These are phyloP conservation scores for Poa annua DNA, from an alignment of 176 grass and related monocot genomes.

Conservation along the genomic window DNA sequence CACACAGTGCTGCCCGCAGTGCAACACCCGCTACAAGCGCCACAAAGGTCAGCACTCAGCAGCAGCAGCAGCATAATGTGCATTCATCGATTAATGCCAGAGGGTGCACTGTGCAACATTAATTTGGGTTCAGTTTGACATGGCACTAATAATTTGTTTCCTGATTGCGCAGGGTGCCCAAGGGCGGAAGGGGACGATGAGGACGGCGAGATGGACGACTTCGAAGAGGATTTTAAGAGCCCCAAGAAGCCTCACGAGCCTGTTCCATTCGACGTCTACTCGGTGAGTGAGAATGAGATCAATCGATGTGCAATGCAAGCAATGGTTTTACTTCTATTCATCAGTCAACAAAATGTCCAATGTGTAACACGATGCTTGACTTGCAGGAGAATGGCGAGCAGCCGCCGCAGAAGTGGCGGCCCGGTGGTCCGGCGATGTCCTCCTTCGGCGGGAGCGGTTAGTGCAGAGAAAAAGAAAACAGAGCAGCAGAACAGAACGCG, in stretches of 20 bases:
- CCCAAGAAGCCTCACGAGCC: constrained; percentile 66
- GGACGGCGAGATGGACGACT: constrained; percentile 79
- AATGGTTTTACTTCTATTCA: neutral
- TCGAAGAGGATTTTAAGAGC: constrained; percentile 83
- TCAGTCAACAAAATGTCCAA: neutral
- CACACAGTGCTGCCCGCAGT: constrained; percentile 80
- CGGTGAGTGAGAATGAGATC: constrained; percentile 44
- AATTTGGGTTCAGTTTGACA: neutral
- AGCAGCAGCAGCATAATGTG: neutral
- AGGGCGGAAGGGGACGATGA: constrained; percentile 80
- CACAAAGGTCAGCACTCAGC: constrained; percentile 69
- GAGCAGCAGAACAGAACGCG: neutral
- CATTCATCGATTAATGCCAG: neutral
- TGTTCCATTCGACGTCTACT: constrained; percentile 64
- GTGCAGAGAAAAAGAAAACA: constrained; percentile 10
- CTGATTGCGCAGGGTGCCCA: constrained; percentile 46
- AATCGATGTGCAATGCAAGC: neutral
- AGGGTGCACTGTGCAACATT: neutral
- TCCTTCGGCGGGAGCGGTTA: constrained; percentile 85
- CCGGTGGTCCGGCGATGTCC: constrained; percentile 65
- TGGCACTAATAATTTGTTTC: neutral
- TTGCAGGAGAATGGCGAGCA: constrained; percentile 84
- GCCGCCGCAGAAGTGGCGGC: constrained; percentile 57
- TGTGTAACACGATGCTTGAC: neutral
- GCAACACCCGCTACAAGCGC: constrained; percentile 92